Evolutionary conservation across 192 early-diverging fungal species (phyloP), one percentile per base, ranked within the genome.

Genomic region (Podochytrium sp.): DNA sequence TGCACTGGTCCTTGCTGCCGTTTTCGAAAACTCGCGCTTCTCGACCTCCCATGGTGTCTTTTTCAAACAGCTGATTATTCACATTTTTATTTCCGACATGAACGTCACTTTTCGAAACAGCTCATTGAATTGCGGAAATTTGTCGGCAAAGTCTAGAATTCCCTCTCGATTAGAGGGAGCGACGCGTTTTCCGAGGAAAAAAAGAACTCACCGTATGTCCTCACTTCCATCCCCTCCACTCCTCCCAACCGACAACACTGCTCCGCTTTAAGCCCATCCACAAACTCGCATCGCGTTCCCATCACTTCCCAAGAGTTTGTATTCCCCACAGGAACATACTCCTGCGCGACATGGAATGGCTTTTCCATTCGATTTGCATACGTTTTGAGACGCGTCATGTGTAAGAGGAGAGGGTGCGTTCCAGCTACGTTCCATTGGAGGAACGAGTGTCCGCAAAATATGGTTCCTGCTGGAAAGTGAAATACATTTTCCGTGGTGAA

Each of bases 381-480:
- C 12, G 10, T 43, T 32, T 66, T 66, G 7, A 66, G 47, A 14
- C 65, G 65, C 14, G 65, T 66, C 65, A 66, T 66, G 43, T 66
- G 65, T 10, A 66, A 50, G 32, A 66, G 50, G 14, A 66, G 65
- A 7, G 65, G 65, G n/a, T 29, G 25, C 1, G 12, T 32, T 16
- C 65, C 65, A 7, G 2, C n/a, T 18, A 50, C 10, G 33, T 66
- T 25, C 16, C 16, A 66, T 18, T 66, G 65, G n/a, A 66, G 25
- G 50, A 66, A 66, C 25, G n/a, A 50, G 1, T 50, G 65, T 12
- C 6, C 65, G 23, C 65, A 66, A 50, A 66, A 66, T 37, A 62
- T 29, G 60, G 25, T 14, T 14, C 10, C 27, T 57, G 55, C n/a
- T 25, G 55, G 25, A 57, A 7, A 57, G 10, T 57, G 12, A 10